Percentiles rank a stretch among this genome's conserved stretches.
Evolutionary conservation across 495 filamentous ascomycete species (phyloP).

Genomic region (Talaromyces trachyspermus): DNA sequence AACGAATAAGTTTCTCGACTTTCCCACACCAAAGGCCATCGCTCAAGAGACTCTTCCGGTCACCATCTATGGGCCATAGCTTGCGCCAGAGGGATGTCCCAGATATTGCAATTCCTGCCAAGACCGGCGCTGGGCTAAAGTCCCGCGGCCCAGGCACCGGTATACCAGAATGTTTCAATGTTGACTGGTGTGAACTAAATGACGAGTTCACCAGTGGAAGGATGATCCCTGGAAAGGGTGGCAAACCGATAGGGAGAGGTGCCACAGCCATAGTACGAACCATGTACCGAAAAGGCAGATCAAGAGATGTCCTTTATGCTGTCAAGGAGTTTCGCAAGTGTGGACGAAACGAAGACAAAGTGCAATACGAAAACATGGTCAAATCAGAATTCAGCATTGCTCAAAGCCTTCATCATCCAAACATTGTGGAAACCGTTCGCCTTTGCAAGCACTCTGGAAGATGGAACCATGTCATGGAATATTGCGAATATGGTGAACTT

Average conservation of each 20-base stretch:
- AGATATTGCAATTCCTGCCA: conserved; percentile 39
- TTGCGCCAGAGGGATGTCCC: conserved; percentile 4
- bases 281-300: conserved; percentile 51
- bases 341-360: conserved; percentile 47
- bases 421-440: conserved; percentile 65
- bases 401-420: conserved; percentile 69
- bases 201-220: conserved; percentile 53
- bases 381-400: conserved; percentile 74
- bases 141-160: conserved; percentile 54
- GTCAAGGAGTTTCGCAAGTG: conserved; percentile 74
- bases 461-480: conserved; percentile 85
- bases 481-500: conserved; percentile 66
- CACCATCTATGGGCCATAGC: conserved; percentile 8
- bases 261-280: conserved; percentile 65
- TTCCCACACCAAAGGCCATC: conserved; percentile 6
- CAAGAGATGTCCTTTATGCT: conserved; percentile 53
- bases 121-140: conserved; percentile 57
- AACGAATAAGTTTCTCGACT: conserved; percentile 9
- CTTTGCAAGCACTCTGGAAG: conserved; percentile 56
- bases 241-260: conserved; percentile 62
- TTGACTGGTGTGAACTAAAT: conserved; percentile 53
- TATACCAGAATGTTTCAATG: conserved; percentile 56
- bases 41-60: conserved; percentile 6
- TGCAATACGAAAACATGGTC: conserved; percentile 70
- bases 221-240: conserved; percentile 49